Base-by-base conservation (phyloP, 176 grass and related monocot genomes). In the Themeda triandra region DNA sequence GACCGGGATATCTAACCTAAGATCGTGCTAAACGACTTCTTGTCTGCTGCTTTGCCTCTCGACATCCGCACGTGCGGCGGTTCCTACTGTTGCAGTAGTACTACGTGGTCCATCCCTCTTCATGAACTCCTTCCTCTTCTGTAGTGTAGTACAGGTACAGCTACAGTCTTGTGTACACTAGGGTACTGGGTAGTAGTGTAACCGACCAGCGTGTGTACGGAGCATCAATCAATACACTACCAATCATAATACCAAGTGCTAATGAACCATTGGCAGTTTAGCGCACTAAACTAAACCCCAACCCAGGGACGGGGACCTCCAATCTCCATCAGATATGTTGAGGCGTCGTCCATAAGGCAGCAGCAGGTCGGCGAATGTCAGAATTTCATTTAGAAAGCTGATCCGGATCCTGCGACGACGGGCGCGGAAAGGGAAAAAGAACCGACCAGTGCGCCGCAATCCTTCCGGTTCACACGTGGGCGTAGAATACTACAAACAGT, bases 1-100 rank as follows among this genome's bases (percentile, higher is more conserved):
- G 70, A 6, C 41, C 78, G 71, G 21, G 33, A 54, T 53, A 86
- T 86, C 83, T 2, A 82, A 71, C 83, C 65, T 58, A 80, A 81
- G 65, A 82, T 90, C 83, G 73, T 82, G 78, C 78, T 90, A 90
- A n/a, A 86, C 83, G 83, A 90, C 83, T 82, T 86, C 72, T 45
- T 90, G 83, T 73, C 88, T 65, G 72, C 78, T 82, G 77, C 78
- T 32, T 65, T 66, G 78, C 76, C 71, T 3, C 19, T 23, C 25
- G 78, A 70, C 82, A 77, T 77, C 71, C 56, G 78, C 41, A 62
- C 69, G 82, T 59, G 82, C 23, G 63, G 4, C 69, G 82, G 69
- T 66, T 82, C 32, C 35, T 6, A 31, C 77, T 76, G 62, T 69
- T 37, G 36, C 4, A 37, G 4, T 4, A 29, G 5, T 15, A 24